Conservation (phyloP, 2,329 filamentous ascomycete genomes). For the Pseudogymnoascus sp. region DNA sequence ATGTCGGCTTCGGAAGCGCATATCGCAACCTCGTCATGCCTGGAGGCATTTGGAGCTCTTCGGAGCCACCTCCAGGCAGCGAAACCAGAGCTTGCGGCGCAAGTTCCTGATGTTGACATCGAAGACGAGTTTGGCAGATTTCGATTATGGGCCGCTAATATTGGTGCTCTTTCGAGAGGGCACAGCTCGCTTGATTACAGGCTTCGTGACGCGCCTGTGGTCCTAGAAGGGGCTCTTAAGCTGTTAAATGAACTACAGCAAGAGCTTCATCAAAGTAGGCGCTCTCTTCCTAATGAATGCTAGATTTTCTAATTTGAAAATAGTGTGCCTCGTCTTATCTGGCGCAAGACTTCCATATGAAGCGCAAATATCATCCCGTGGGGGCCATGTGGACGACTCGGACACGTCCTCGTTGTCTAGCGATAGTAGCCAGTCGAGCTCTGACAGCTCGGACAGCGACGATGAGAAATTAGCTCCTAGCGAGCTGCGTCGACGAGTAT, state of each 20-base stretch:
- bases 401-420: not conserved
- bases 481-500: not conserved
- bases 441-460: not conserved
- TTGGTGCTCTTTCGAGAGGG: conserved; percentile 9
- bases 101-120: not conserved
- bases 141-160: conserved; percentile 11
- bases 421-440: conserved; percentile 1
- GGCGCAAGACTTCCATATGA: conserved; percentile 4
- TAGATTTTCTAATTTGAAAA: not conserved
- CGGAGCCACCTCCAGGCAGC: not conserved
- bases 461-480: not conserved
- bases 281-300: not conserved
- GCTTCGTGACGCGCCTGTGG: not conserved
- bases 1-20: not conserved
- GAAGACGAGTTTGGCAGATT: conserved; percentile 10
- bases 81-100: not conserved
- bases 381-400: not conserved
- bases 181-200: conserved; percentile 10
- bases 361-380: not conserved
- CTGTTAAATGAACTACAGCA: not conserved
- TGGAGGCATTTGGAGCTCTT: conserved; percentile 2
- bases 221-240: not conserved
- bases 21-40: not conserved
- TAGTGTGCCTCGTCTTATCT: not conserved
- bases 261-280: not conserved